Evolutionary conservation across 192 early-diverging fungal genomes (phyloP).

Genomic region (Mortierella alpina): DNA sequence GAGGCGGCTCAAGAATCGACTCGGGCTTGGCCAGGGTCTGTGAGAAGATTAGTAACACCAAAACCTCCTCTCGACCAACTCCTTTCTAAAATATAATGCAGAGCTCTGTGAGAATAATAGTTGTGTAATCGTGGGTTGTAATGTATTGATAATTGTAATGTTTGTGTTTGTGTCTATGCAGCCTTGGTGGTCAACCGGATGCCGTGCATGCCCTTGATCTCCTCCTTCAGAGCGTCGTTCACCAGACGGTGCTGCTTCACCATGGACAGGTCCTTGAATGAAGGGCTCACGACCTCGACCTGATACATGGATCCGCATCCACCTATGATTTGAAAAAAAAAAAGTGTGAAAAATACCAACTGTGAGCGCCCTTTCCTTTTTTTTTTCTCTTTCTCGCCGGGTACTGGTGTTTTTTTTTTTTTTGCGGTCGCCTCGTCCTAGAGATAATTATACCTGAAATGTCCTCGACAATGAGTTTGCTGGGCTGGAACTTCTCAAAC

Average conservation of each 20-base stretch:
- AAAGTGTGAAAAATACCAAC: not conserved
- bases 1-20: conserved; percentile 23
- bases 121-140: too few relatives aligned
- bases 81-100: too few relatives aligned
- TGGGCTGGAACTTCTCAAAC: conserved; percentile 71
- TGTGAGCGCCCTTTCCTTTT: too few relatives aligned
- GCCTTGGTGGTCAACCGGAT: conserved; percentile 65
- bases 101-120: too few relatives aligned
- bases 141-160: not conserved
- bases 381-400: not conserved
- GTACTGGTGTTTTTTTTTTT: not conserved
- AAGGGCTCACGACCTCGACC: conserved; percentile 84
- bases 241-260: conserved; percentile 95
- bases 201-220: conserved; percentile 95
- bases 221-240: conserved; percentile 86
- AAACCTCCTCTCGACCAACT: too few relatives aligned
- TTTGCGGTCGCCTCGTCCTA: not conserved
- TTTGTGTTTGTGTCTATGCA: conserved; percentile 11
- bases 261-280: conserved; percentile 80
- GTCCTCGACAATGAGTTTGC: conserved; percentile 80
- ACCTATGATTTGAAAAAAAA: conserved; percentile 56
- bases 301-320: conserved; percentile 99
- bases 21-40: conserved; percentile 26
- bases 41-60: not conserved
- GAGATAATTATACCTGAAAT: conserved; percentile 73